phyloP scores from a whole-genome alignment of 306 rosid species.

The Aeschynomene evenia region DNA sequence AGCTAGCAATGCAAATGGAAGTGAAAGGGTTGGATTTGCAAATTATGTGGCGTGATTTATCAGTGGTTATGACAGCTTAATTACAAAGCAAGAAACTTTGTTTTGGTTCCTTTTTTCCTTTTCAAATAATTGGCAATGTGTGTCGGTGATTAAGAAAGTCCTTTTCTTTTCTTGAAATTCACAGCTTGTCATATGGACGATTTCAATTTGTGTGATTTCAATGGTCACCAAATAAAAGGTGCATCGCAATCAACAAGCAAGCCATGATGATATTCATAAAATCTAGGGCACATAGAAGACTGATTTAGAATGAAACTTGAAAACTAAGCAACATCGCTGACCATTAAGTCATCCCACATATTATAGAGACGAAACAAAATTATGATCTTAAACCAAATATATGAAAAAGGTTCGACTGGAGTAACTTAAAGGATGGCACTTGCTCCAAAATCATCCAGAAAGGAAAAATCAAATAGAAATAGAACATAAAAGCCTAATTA shows the following conservation, averaged over 20 bases:
- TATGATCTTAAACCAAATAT: conserved; percentile 33
- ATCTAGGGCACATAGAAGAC: conserved; percentile 14
- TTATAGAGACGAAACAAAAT: conserved; percentile 32
- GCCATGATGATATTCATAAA: too few relatives aligned
- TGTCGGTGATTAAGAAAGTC: not conserved
- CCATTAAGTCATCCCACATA: conserved; percentile 15
- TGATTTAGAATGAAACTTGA: not conserved
- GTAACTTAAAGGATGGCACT: conserved; percentile 24
- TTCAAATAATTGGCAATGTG: not conserved
- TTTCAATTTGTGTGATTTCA: not conserved
- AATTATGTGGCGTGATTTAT: conserved; percentile 17
- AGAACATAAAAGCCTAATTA: conserved; percentile 30
- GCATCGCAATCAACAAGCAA: not conserved
- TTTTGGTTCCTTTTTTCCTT: not conserved
- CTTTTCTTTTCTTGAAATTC: not conserved
- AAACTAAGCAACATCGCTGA: conserved; percentile 8
- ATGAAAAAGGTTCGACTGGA: conserved; percentile 33
- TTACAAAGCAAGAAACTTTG: conserved; percentile 18
- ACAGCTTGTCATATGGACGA: not conserved
- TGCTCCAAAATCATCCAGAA: conserved; percentile 31
- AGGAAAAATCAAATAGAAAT: conserved; percentile 9
- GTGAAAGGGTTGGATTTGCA: conserved; percentile 14
- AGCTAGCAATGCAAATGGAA: conserved; percentile 5
- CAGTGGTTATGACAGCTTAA: not conserved
- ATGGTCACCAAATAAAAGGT: not conserved